Base-by-base conservation (phyloP, 805 yeast genomes). In the Metschnikowia arizonensis region DNA sequence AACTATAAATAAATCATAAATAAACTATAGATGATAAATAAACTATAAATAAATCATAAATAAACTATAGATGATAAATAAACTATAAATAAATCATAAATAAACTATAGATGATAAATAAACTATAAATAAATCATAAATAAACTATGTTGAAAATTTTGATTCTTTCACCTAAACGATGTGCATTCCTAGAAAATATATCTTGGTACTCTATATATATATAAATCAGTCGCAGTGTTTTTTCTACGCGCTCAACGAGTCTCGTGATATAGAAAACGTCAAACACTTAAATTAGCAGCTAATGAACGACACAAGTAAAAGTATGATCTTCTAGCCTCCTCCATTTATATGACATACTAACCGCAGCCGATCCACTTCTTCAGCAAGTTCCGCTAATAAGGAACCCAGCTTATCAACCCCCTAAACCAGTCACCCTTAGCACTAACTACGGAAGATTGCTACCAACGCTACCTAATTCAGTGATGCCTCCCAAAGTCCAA, bases 381-480 rank as follows among this genome's bases (percentile, higher is more conserved):
- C 65, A 73, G 29, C 80, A 79, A 49, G 73, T 81, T 0, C 85
- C 85, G 0, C 67, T 81, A 32, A 72, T 78, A 12, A 65, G 74
- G 31, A 77, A 80, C 46, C 83, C 81, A 3, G 63, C 64, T 21
- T 71, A 63, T 49, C 73, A 69, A 45, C 77, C 81, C 1, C 84
- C 85, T 14, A 75, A 70, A 47, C 76, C 83, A 0, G 71, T 80
- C 11, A 72, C 78, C 5, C 64, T 81, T 30, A 78, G 81, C 30
- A 60, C 71, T 26, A 73, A 73, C 50, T 81, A 75, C 58, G 63
- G 44, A 1, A 66, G 66, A 47, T 51, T 71, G 19, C 54, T 70
- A 18, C 68, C 73, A 3, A 60, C 66, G 17, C 48, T 71, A 17
- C 50, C 66, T 7, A 56, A 45, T 5, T 59, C 67, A 1, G 66